A percentile compares a stretch with the other conserved stretches of the same genome.
phyloP scores from a whole-genome alignment of 805 yeast genomes.

The Myxozyma kluyveri region DNA sequence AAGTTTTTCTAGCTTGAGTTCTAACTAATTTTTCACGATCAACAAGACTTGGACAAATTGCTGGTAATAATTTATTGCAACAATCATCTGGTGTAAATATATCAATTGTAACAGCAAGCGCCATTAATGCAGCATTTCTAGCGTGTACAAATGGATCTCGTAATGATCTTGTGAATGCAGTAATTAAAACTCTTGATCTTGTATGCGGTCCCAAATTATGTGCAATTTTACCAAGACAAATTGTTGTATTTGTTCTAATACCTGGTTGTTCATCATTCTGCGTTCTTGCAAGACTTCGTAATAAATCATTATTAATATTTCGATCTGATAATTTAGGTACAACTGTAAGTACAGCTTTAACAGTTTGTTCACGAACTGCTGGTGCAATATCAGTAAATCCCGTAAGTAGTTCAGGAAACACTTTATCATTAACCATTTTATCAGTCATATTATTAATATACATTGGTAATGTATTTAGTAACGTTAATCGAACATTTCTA shows the following conservation, averaged over 20 bases:
- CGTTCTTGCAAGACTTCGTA: conserved; percentile 75
- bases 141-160: conserved; percentile 77
- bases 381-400: conserved; percentile 86
- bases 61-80: conserved; percentile 76
- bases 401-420: conserved; percentile 65
- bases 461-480: conserved; percentile 61
- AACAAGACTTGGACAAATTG: conserved; percentile 77
- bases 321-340: conserved; percentile 61
- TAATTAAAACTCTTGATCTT: conserved; percentile 71
- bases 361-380: conserved; percentile 74
- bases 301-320: conserved; percentile 80
- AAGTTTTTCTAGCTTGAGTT: conserved; percentile 63
- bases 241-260: conserved; percentile 72
- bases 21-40: conserved; percentile 73
- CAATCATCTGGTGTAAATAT: conserved; percentile 71
- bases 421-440: conserved; percentile 62
- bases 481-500: conserved; percentile 70
- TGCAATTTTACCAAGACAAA: conserved; percentile 66
- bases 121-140: conserved; percentile 70
- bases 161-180: conserved; percentile 81
- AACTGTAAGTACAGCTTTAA: conserved; percentile 54
- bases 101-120: conserved; percentile 62
- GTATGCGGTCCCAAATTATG: conserved; percentile 52
- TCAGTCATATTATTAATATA: conserved; percentile 52
- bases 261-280: conserved; percentile 75